These are phyloP conservation scores for Fusarium paranaense DNA, from an alignment of 2,329 filamentous ascomycete genomes.

Conservation along the genomic window DNA sequence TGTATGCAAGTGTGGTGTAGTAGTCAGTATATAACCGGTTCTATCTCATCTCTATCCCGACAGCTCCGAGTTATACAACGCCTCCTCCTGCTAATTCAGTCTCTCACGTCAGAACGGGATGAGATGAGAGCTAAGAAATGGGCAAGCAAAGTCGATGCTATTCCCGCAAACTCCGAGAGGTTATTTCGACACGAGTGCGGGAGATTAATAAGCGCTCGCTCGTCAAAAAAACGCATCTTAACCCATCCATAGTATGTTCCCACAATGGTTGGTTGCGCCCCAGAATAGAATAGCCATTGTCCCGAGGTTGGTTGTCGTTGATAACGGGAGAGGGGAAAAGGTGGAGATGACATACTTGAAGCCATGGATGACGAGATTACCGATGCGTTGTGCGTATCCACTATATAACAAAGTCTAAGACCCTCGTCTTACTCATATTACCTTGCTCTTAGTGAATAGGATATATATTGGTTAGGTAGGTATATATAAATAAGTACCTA, in stretches of 20 bases:
- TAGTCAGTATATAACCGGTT: background rate
- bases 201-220: background rate
- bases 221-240: background rate
- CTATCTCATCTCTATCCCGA: background rate
- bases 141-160: background rate
- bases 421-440: background rate
- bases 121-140: background rate
- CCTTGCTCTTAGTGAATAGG: background rate
- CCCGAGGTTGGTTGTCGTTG: background rate
- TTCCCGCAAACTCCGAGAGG: conserved; percentile 1
- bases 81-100: background rate
- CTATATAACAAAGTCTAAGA: background rate
- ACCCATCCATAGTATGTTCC: background rate
- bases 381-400: background rate
- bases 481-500: background rate
- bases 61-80: background rate
- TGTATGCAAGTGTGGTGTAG: background rate
- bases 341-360: background rate
- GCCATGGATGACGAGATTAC: background rate
- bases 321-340: background rate
- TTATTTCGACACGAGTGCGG: background rate
- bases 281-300: background rate
- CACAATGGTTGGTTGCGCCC: background rate
- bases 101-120: background rate
- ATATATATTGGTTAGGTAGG: background rate